These are phyloP conservation scores for Aurantiochytrium sp. DNA, from an alignment of 108 stramenopile genomes.

Conservation along the genomic window DNA sequence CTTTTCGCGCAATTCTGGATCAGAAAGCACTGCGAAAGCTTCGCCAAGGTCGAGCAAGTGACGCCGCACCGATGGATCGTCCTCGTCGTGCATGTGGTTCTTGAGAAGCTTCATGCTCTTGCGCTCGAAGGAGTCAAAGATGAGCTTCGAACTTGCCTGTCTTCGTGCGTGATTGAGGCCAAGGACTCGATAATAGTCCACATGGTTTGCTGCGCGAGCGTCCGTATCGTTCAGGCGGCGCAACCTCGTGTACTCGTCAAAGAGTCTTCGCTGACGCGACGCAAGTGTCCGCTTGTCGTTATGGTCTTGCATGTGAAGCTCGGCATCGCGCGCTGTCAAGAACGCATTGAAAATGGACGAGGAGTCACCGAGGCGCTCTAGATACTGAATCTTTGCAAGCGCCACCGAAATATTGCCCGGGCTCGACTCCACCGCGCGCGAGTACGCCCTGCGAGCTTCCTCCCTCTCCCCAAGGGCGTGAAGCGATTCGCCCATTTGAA, in stretches of 20 bases:
- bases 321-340: neutral
- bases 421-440: neutral
- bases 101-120: neutral
- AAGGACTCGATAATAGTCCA: no score
- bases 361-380: neutral
- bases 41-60: slow-evolving; percentile 49
- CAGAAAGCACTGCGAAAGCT: slow-evolving; percentile 52
- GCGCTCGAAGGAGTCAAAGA: neutral
- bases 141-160: neutral
- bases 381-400: neutral
- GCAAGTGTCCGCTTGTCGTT: no score
- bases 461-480: neutral
- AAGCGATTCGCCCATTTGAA: neutral
- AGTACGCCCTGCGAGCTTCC: neutral
- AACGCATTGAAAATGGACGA: neutral
- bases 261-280: no score
- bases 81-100: slow-evolving; percentile 4
- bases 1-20: slow-evolving; percentile 37
- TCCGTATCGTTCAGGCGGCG: no score
- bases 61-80: slow-evolving; percentile 20
- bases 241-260: no score
- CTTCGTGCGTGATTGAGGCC: neutral
- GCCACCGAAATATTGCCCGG: neutral
- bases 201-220: no score
- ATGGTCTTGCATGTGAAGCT: neutral